These are phyloP conservation scores for Nicotiana obtusifolia DNA, from an alignment of 257 asterid species.

Conservation along the genomic window DNA sequence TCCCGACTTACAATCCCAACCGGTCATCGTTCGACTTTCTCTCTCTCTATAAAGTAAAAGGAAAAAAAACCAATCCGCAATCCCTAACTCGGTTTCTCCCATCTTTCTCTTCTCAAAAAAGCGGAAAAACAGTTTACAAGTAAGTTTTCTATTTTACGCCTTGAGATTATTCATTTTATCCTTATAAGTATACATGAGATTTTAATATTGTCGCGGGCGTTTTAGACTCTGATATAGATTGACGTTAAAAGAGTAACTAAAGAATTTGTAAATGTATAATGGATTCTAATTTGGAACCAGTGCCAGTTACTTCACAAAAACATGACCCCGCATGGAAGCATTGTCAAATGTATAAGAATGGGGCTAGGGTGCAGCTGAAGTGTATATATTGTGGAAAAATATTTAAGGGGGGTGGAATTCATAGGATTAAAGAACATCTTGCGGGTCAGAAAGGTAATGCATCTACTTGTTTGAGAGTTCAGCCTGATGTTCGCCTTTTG, in stretches of 20 bases:
- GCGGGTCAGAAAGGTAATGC: slow-evolving; percentile 98
- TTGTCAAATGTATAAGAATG: slow-evolving; percentile 85
- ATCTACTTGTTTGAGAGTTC: slow-evolving; percentile 85
- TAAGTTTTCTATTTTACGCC: not conserved
- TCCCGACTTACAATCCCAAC: not conserved
- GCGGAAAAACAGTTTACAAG: not conserved
- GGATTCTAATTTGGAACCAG: slow-evolving; percentile 67
- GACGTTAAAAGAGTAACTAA: not conserved
- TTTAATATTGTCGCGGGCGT: not conserved
- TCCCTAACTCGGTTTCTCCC: slow-evolving; percentile 5
- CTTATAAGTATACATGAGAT: not conserved
- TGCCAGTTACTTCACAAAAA: slow-evolving; percentile 78
- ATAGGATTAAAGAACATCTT: slow-evolving; percentile 90
- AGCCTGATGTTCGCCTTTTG: slow-evolving; percentile 60
- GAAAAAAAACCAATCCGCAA: not conserved
- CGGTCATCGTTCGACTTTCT: not conserved
- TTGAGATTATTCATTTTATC: not conserved
- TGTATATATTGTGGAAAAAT: slow-evolving; percentile 84
- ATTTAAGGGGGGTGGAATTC: slow-evolving; percentile 97
- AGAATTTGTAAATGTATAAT: slow-evolving; percentile 5
- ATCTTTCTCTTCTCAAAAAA: not conserved
- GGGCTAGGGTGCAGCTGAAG: slow-evolving; percentile 75
- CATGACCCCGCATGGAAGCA: slow-evolving; percentile 99
- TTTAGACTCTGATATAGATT: not conserved
- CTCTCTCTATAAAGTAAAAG: not conserved